Base-by-base conservation (phyloP, 495 filamentous ascomycete species). In the Jackrogersella multiformis region DNA sequence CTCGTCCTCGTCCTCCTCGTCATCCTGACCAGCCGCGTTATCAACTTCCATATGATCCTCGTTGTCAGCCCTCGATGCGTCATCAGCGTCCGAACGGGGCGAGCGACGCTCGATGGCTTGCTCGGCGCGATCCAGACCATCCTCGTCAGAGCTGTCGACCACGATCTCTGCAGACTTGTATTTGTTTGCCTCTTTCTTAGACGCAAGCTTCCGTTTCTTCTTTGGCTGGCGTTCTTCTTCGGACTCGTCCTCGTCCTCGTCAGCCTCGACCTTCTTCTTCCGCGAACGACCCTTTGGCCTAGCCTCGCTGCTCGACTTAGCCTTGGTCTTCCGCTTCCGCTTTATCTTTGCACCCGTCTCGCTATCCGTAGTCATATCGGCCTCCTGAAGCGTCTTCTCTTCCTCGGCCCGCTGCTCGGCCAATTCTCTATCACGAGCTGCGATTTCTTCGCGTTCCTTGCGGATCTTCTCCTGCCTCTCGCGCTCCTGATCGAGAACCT, bases 111-210 rank as follows among this genome's bases (percentile, higher is more conserved):
- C 76, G 0, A 82, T 65, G 7, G 69, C 71, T 13, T 76, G 66
- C 58, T 82, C 80, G 9, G 81, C 79, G 42, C 74, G 66, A 39
- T 80, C 81, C 9, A 80, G 76, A 9, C 74, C 82, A 45, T 80
- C 81, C 2, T 82, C 78, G 8, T 75, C 79, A 12, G 39, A 89
- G 56, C 88, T 90, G 53, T 93, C 90, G 34, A 91, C 89, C 24
- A 96, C 88, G 58, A 90, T 84, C 75, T 96, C 92, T 35, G 81
- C 88, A 55, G 87, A 90, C 83, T 96, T 96, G 77, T 85, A 95
- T 71, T 94, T 93, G 42, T 64, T 75, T 15, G 66, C 67, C 30
- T 81, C 77, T 61, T 84, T 83, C 66, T 85, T 83, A 68, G 85
- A 86, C 4, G 84, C 85, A 34, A 88, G 82, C 66, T 85, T 84